Conservation (phyloP, 805 yeast species). For the Metschnikowia matae region DNA sequence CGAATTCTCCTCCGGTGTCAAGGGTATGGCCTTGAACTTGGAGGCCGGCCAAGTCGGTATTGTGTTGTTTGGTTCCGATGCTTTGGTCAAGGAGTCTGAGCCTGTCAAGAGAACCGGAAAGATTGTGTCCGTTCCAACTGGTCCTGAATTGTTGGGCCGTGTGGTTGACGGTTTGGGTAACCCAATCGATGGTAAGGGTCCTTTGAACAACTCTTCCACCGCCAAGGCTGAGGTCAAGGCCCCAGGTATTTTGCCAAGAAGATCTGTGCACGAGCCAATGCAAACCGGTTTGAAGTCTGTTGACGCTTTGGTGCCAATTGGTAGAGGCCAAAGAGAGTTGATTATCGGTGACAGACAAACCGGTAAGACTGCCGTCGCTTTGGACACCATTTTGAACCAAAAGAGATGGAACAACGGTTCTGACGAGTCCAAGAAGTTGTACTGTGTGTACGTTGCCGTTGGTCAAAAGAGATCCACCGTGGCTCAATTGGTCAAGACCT, state of each 20-base stretch:
- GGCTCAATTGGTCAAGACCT: slow-evolving; percentile 98
- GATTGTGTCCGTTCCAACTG: slow-evolving; percentile 99
- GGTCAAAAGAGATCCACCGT: slow-evolving; percentile 99
- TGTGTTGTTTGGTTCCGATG: slow-evolving; percentile 98
- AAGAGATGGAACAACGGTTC: slow-evolving; percentile 96
- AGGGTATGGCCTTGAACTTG: slow-evolving; percentile 99
- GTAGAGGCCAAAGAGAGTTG: slow-evolving; percentile 99
- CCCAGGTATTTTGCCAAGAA: slow-evolving; percentile 99
- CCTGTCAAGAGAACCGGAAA: slow-evolving; percentile 99
- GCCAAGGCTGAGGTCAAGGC: slow-evolving; percentile 99
- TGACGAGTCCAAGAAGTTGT: slow-evolving; percentile 96
- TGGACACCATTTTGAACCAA: slow-evolving; percentile 97
- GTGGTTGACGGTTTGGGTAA: slow-evolving; percentile 99
- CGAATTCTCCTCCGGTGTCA: slow-evolving; percentile 98
- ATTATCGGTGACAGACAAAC: slow-evolving; percentile 99
- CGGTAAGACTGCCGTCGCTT: slow-evolving; percentile 99
- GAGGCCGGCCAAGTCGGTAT: slow-evolving; percentile 99
- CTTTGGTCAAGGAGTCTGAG: slow-evolving; percentile 98
- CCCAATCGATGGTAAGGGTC: slow-evolving; percentile 99
- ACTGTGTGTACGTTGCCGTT: slow-evolving; percentile 99
- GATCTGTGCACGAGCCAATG: slow-evolving; percentile 97
- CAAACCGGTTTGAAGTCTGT: slow-evolving; percentile 99
- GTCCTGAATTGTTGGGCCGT: slow-evolving; percentile 97
- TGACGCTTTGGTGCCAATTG: slow-evolving; percentile 98
- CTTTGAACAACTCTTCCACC: slow-evolving; percentile 77